Conservation (phyloP, 2,329 filamentous ascomycete species). For the Diaporthe citriasiana region DNA sequence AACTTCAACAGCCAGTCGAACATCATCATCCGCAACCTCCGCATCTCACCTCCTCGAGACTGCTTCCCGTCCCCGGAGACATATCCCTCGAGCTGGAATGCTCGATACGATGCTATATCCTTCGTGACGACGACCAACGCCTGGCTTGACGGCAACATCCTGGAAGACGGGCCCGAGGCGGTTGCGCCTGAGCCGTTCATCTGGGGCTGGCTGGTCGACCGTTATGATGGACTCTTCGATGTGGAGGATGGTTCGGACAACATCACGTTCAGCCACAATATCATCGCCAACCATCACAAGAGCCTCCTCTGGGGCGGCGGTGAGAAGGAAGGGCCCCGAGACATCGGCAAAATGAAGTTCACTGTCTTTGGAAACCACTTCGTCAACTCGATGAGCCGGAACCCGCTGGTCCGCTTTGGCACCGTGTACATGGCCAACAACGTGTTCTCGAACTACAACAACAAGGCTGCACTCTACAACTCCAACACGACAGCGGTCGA, state of each 20-base stretch:
- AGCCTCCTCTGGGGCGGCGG: constrained; percentile 24
- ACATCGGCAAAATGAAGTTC: constrained; percentile 32
- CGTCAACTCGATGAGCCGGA: constrained; percentile 35
- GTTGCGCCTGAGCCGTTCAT: constrained; percentile 21
- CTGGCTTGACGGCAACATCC: constrained; percentile 31
- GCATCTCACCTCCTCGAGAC: constrained; percentile 24
- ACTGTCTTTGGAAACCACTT: constrained; percentile 32
- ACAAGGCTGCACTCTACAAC: constrained; percentile 12
- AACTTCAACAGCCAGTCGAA: constrained; percentile 28
- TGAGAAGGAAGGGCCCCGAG: constrained; percentile 26
- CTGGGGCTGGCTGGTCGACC: constrained; percentile 32
- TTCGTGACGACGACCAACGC: constrained; percentile 25
- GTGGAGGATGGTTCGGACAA: constrained; percentile 32
- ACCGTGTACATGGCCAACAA: constrained; percentile 33
- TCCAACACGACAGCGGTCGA: not conserved
- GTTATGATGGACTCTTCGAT: constrained; percentile 26
- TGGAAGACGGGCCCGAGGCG: constrained; percentile 18
- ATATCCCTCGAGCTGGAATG: constrained; percentile 29
- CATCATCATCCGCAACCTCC: constrained; percentile 34
- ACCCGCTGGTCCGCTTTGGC: constrained; percentile 32
- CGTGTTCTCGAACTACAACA: constrained; percentile 27
- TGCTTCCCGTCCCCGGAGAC: constrained; percentile 32
- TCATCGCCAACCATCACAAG: constrained; percentile 36
- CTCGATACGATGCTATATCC: constrained; percentile 27
- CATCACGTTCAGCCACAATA: constrained; percentile 33